phyloP scores from a whole-genome alignment of 306 rosid genomes.

The Argentina anserina region DNA sequence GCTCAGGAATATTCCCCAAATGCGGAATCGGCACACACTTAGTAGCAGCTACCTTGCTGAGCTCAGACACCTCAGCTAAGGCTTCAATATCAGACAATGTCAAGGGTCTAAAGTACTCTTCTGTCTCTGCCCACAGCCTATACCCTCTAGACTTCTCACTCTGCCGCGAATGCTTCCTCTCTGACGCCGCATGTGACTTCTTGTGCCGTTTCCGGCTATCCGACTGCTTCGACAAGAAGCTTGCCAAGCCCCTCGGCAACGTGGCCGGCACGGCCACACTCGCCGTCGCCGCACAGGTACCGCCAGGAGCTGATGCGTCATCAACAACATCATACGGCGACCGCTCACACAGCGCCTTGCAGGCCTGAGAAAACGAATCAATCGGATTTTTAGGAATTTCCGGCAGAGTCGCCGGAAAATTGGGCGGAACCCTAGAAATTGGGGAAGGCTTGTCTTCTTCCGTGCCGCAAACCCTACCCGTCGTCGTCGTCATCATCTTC shows the following conservation, averaged over 20 bases:
- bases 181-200: constrained; percentile 65
- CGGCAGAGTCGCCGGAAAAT: constrained; percentile 37
- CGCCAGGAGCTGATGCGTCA: constrained; percentile 15
- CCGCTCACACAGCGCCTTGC: constrained; percentile 65
- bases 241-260: constrained; percentile 66
- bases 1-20: constrained; percentile 29
- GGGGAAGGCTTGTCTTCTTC: constrained; percentile 46
- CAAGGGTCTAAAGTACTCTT: constrained; percentile 74
- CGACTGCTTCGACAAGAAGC: constrained; percentile 49
- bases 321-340: constrained; percentile 69
- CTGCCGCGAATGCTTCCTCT: constrained; percentile 61
- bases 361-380: constrained; percentile 73
- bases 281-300: not conserved
- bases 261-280: constrained; percentile 46
- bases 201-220: constrained; percentile 71
- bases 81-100: constrained; percentile 57
- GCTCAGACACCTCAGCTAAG: constrained; percentile 47
- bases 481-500: constrained; percentile 53
- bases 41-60: constrained; percentile 35
- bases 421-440: constrained; percentile 42
- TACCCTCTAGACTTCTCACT: constrained; percentile 43
- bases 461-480: constrained; percentile 42
- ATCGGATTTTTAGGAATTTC: constrained; percentile 28
- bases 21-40: constrained; percentile 51
- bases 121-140: constrained; percentile 72